Evolutionary conservation across 306 rosid species (phyloP), one percentile per base, ranked within the genome.

Genomic region (Medicago lupulina): DNA sequence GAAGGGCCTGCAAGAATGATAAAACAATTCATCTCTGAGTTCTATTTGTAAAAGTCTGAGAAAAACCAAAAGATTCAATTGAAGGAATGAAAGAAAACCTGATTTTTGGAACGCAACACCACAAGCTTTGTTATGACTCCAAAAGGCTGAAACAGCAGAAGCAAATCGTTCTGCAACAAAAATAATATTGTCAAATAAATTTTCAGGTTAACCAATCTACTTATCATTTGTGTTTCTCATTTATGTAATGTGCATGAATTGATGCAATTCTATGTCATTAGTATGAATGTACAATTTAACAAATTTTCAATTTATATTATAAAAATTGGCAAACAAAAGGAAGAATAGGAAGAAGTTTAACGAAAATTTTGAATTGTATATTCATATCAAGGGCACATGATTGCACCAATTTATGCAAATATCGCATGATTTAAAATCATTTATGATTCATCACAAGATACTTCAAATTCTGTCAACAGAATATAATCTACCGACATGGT

Each of bases 91-190:
- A 75, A 75, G 66, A 79, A 76, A 66, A 95, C 97, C 99, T 95
- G 83, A 82, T 95, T 95, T 83, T 95, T 95, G 5, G 97, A 92
- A 21, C 98, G 96, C 82, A 95, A 90, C 97, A 95, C 90, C 74
- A 95, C 97, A 80, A 92, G 98, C 92, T 95, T 95, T 57, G 92
- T 95, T 80, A 95, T 92, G 72, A 90, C 97, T 76, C 98, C 97
- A 79, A 95, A 90, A 62, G 97, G 92, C 85, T 90, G 97, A 87
- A 95, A 95, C 85, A 95, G 86, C 89, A 89, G 97, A 71, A 95
- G 98, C 75, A 95, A 83, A 86, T 95, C 97, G 74, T 95, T 92
- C 98, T 94, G 88, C 80, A 62, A 54, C 46, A 58, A 70, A 15
- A 34, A 34, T 6, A 34, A 28, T 28, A 28, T 0, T 28, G 31